A percentile compares a stretch with the other conserved stretches of the same genome.
Evolutionary conservation across 768 basidiomycete species (phyloP).

Genomic region (Aureoboletus auriporus): DNA sequence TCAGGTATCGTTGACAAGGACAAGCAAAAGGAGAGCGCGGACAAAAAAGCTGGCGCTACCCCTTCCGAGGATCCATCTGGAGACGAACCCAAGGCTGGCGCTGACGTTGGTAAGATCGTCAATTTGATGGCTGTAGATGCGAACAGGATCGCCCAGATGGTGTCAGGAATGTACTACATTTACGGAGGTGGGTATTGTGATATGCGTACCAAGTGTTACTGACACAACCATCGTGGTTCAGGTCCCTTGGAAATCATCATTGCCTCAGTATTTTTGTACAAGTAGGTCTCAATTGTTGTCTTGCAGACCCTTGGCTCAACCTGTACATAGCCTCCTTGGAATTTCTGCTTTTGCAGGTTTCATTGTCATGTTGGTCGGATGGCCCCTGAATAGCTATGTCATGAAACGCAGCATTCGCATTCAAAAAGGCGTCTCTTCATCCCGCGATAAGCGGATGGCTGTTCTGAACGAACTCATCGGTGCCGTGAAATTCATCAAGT

Average conservation of each 20-base stretch:
- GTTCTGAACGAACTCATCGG: constrained; percentile 44
- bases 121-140: constrained; percentile 85
- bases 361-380: constrained; percentile 35
- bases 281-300: constrained; percentile 36
- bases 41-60: constrained; percentile 15
- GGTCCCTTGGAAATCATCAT: constrained; percentile 78
- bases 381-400: constrained; percentile 39
- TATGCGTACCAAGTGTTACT: not conserved
- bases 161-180: constrained; percentile 57
- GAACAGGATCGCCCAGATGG: constrained; percentile 53
- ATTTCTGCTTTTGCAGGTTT: constrained; percentile 45
- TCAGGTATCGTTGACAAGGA: constrained; percentile 67
- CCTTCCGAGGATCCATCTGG: constrained; percentile 25
- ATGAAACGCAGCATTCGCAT: constrained; percentile 37
- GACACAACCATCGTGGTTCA: constrained; percentile 12
- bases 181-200: constrained; percentile 49
- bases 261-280: constrained; percentile 70
- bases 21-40: constrained; percentile 24
- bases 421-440: constrained; percentile 28
- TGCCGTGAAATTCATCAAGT: constrained; percentile 40
- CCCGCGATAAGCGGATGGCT: constrained; percentile 41
- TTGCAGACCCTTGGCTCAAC: constrained; percentile 30
- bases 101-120: constrained; percentile 87
- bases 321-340: constrained; percentile 52
- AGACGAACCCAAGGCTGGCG: constrained; percentile 65